Percentiles rank a stretch among this genome's conserved stretches.
phyloP scores from a whole-genome alignment of 2,329 filamentous ascomycete species.

The Chaetomium sp. region DNA sequence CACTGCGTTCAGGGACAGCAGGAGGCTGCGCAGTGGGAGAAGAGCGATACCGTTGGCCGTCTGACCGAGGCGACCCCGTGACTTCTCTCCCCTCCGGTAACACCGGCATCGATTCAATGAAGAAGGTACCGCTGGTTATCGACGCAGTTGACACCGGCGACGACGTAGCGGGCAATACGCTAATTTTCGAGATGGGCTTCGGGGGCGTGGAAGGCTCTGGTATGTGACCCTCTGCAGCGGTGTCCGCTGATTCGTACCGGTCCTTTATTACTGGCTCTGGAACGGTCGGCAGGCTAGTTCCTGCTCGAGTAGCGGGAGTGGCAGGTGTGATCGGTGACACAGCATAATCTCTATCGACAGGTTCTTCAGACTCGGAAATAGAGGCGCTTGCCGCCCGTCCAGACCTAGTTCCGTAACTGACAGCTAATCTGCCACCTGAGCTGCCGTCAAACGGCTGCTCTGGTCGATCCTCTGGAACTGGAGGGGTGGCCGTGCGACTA shows the following conservation, averaged over 20 bases:
- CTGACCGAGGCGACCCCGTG: conserved; percentile 26
- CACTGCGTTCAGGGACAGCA: conserved; percentile 36
- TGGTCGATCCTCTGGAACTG: conserved; percentile 45
- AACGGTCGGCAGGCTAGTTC: conserved; percentile 20
- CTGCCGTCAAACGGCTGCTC: conserved; percentile 27
- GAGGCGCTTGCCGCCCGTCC: conserved; percentile 37
- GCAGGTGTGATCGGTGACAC: conserved; percentile 26
- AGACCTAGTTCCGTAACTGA: conserved; percentile 31
- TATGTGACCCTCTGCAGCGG: conserved; percentile 24
- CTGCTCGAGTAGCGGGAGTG: conserved; percentile 15
- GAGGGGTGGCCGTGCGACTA: conserved; percentile 46
- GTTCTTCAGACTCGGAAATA: conserved; percentile 51
- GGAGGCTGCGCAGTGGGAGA: conserved; percentile 27
- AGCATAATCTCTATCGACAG: conserved; percentile 30
- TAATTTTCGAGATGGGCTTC: conserved; percentile 41
- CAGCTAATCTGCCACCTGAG: conserved; percentile 24
- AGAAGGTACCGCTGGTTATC: conserved; percentile 35
- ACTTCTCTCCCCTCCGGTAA: conserved; percentile 40
- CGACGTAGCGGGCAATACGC: conserved; percentile 40
- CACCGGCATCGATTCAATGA: conserved; percentile 43
- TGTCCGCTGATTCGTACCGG: conserved; percentile 22
- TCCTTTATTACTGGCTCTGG: conserved; percentile 23
- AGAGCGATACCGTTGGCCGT: conserved; percentile 18
- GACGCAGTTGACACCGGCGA: conserved; percentile 31
- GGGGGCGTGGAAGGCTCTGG: conserved; percentile 34